Evolutionary conservation across 2,329 filamentous ascomycete genomes (phyloP).

Genomic region (Trichothecium roseum): DNA sequence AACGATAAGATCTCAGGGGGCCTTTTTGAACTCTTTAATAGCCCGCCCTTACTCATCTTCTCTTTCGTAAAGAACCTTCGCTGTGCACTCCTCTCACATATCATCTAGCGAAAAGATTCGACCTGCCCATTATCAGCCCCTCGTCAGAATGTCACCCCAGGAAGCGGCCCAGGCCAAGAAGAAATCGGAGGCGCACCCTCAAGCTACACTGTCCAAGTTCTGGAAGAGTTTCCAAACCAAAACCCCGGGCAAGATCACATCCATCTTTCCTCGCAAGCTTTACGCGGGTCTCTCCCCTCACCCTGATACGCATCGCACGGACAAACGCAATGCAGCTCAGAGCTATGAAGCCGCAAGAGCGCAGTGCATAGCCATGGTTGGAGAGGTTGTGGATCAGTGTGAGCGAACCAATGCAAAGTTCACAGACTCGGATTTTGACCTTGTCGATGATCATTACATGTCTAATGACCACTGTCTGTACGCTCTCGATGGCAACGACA

Average conservation of each 20-base stretch:
- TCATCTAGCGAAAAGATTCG: neutral
- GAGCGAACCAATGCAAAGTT: slow-evolving; percentile 34
- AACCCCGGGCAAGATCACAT: slow-evolving; percentile 30
- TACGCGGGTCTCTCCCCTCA: slow-evolving; percentile 20
- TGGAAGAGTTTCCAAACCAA: slow-evolving; percentile 31
- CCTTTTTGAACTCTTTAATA: too few relatives aligned
- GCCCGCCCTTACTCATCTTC: neutral
- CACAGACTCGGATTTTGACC: slow-evolving; percentile 32
- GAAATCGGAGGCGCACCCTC: slow-evolving; percentile 14
- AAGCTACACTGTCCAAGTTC: slow-evolving; percentile 28
- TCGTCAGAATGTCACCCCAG: neutral
- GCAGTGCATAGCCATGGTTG: slow-evolving; percentile 28
- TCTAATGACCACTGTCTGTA: slow-evolving; percentile 23
- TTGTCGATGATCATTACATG: slow-evolving; percentile 27
- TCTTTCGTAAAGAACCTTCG: neutral
- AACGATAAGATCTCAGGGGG: too few relatives aligned
- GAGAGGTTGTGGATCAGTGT: slow-evolving; percentile 28
- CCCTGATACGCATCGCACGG: slow-evolving; percentile 12
- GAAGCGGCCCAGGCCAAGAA: neutral
- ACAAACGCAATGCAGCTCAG: slow-evolving; percentile 25
- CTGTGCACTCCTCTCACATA: too few relatives aligned
- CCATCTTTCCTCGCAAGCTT: slow-evolving; percentile 30
- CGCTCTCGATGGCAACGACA: slow-evolving; percentile 13
- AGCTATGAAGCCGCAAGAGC: slow-evolving; percentile 29
- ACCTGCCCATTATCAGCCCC: neutral